Evolutionary conservation across 2,329 filamentous ascomycete species (phyloP).

Genomic region (Geosmithia morbida): DNA sequence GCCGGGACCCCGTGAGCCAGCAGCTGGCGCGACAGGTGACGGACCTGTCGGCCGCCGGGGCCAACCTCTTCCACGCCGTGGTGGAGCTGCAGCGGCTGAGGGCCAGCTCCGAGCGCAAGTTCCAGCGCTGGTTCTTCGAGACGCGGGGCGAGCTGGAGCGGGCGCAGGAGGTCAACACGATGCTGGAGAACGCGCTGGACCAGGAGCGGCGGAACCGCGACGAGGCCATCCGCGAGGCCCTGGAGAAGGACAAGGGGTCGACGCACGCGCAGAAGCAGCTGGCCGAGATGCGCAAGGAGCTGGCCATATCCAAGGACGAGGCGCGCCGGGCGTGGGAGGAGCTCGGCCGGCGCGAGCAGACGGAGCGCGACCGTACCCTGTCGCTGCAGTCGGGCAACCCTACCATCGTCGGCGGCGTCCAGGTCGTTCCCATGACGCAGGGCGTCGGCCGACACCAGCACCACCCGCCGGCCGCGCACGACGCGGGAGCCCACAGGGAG

Average conservation of each 20-base stretch:
- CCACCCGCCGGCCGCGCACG: conserved; percentile 13
- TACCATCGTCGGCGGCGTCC: conserved; percentile 81
- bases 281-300: conserved; percentile 82
- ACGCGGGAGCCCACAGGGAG: conserved; percentile 8
- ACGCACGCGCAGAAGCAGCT: conserved; percentile 67
- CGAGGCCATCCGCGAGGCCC: conserved; percentile 50
- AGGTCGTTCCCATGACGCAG: conserved; percentile 86
- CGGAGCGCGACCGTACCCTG: conserved; percentile 74
- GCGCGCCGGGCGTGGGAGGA: conserved; percentile 95
- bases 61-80: conserved; percentile 93
- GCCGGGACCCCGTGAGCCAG: conserved; percentile 67
- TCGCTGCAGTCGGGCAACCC: conserved; percentile 80
- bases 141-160: conserved; percentile 80
- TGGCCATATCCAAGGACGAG: conserved; percentile 91
- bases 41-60: conserved; percentile 90
- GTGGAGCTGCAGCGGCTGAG: conserved; percentile 89
- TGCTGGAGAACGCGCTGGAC: conserved; percentile 63
- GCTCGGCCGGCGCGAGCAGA: conserved; percentile 80
- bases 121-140: conserved; percentile 98
- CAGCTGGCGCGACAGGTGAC: conserved; percentile 90
- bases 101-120: conserved; percentile 92
- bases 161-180: conserved; percentile 65
- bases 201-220: conserved; percentile 57
- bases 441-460: conserved; percentile 39
- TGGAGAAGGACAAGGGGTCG: conserved; percentile 54